A percentile compares a stretch with the other conserved stretches of the same genome.
phyloP scores from a whole-genome alignment of 164 flowering plant species.

The Stephania yunnanensis region DNA sequence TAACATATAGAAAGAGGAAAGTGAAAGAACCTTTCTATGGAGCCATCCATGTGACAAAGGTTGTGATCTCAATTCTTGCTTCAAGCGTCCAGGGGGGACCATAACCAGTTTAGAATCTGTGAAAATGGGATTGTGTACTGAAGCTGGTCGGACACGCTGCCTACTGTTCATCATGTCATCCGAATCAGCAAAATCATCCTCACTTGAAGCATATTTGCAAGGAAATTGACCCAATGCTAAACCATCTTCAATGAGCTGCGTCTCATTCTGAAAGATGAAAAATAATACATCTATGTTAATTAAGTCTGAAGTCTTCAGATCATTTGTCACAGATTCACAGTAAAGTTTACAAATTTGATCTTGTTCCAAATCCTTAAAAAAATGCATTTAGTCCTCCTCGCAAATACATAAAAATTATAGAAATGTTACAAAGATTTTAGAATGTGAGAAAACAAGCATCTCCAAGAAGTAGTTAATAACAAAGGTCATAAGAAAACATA shows the following conservation, averaged over 20 bases:
- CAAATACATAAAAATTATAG: too few relatives aligned
- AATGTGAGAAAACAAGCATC: too few relatives aligned
- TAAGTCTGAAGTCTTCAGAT: background rate
- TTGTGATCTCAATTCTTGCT: conserved; percentile 60
- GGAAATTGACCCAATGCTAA: conserved; percentile 55
- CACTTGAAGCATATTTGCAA: conserved; percentile 62
- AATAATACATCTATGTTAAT: background rate
- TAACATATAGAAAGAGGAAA: background rate
- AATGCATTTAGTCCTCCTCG: too few relatives aligned
- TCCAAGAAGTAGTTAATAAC: too few relatives aligned
- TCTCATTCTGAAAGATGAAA: conserved; percentile 48
- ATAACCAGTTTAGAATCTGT: conserved; percentile 43
- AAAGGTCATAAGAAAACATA: background rate
- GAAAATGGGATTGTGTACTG: conserved; percentile 34
- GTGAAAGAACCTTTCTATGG: conserved; percentile 53
- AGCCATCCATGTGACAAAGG: conserved; percentile 61
- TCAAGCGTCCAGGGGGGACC: conserved; percentile 37
- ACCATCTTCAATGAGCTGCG: conserved; percentile 84
- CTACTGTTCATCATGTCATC: conserved; percentile 59
- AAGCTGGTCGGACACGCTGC: conserved; percentile 37
- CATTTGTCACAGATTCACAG: too few relatives aligned
- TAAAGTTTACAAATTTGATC: background rate
- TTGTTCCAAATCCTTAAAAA: background rate
- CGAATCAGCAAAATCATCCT: conserved; percentile 79
- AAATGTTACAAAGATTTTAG: too few relatives aligned